These are phyloP conservation scores for Krasilnikovozyma curviuscula DNA, from an alignment of 768 basidiomycete species.

Conservation along the genomic window DNA sequence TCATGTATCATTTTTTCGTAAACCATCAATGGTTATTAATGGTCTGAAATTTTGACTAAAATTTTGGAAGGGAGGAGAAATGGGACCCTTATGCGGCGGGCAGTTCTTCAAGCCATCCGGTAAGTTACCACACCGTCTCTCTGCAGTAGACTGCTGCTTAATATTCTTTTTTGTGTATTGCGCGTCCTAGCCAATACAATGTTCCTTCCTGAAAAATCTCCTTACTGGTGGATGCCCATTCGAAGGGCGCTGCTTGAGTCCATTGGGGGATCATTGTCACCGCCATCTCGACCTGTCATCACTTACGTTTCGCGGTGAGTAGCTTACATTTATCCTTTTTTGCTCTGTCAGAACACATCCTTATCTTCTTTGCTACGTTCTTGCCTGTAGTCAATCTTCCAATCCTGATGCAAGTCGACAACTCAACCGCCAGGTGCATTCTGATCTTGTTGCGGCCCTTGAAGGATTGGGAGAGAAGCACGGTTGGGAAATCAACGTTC, in stretches of 20 bases:
- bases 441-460: slow-evolving; percentile 54
- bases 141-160: neutral
- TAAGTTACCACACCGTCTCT: neutral
- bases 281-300: slow-evolving; percentile 42
- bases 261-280: slow-evolving; percentile 33
- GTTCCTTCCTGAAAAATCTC: slow-evolving; percentile 52
- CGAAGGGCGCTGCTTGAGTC: slow-evolving; percentile 54
- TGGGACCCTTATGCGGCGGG: no score
- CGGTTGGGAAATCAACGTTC: slow-evolving; percentile 40
- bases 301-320: slow-evolving; percentile 57
- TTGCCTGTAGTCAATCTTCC: slow-evolving; percentile 63
- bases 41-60: no score
- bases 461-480: slow-evolving; percentile 46
- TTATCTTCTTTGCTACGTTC: no score
- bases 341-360: neutral
- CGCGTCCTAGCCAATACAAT: slow-evolving; percentile 29
- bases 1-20: slow-evolving; percentile 19
- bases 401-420: slow-evolving; percentile 75
- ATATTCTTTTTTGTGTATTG: neutral
- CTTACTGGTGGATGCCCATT: slow-evolving; percentile 63
- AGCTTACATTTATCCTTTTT: no score
- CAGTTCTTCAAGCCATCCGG: no score
- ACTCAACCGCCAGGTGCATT: slow-evolving; percentile 56
- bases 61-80: no score
- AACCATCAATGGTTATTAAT: no score